Percentiles rank a stretch among this genome's conserved stretches.
phyloP scores from a whole-genome alignment of 2,329 filamentous ascomycete species.

The Atkinsonella hypoxylon region DNA sequence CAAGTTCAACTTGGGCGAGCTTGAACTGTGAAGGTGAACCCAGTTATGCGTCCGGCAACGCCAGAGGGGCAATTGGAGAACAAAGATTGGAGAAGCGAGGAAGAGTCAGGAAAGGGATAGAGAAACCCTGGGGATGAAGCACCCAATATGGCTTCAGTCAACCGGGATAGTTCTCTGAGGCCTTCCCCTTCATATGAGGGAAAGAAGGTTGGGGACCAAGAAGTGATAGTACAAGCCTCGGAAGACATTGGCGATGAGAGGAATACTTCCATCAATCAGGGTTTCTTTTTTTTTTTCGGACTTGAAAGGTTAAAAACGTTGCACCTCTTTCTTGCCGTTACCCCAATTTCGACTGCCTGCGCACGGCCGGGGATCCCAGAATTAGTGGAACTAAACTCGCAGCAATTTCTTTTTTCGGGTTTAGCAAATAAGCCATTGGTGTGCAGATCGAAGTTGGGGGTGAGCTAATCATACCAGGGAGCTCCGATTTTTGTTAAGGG shows the following conservation, averaged over 20 bases:
- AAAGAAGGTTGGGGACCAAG: too few species aligned
- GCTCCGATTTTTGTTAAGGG: not conserved
- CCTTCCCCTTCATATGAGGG: slow-evolving; percentile 1
- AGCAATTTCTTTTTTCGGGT: slow-evolving; percentile 6
- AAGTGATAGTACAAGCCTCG: not conserved
- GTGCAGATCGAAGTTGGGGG: slow-evolving; percentile 3
- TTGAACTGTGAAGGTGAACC: not conserved
- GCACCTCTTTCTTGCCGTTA: too few species aligned
- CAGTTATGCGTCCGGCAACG: not conserved
- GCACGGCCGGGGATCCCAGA: slow-evolving; percentile 5
- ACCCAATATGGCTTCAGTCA: slow-evolving; percentile 4
- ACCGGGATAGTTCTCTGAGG: not conserved
- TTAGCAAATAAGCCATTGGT: slow-evolving; percentile 1
- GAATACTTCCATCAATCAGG: not conserved
- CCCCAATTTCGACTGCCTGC: not conserved
- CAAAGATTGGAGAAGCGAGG: not conserved
- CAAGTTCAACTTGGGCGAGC: too few species aligned
- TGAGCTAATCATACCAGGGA: not conserved
- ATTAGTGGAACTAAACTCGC: slow-evolving; percentile 6
- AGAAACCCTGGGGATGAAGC: not conserved
- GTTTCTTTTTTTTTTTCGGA: too few species aligned
- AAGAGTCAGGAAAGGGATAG: not conserved
- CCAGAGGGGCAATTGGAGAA: not conserved
- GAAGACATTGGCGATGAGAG: not conserved
- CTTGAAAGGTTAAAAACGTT: too few species aligned